Conservation (phyloP, 192 early-diverging fungal genomes). For the Gigaspora rosea region DNA sequence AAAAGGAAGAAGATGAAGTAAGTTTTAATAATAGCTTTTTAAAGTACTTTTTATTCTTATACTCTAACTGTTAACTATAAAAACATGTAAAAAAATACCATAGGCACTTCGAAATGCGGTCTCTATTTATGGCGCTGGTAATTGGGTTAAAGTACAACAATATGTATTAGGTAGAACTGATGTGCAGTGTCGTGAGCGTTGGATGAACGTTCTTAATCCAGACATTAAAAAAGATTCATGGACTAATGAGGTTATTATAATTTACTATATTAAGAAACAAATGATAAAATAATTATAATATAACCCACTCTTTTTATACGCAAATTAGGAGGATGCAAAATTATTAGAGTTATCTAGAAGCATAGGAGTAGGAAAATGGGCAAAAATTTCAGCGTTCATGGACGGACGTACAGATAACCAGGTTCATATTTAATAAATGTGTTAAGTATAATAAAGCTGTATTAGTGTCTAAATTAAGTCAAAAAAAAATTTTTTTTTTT, state of each 20-base stretch:
- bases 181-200: slow-evolving; percentile 78
- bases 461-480: too few species aligned
- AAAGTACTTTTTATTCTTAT: not conserved
- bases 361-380: slow-evolving; percentile 59
- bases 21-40: not conserved
- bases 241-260: slow-evolving; percentile 43
- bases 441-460: too few species aligned
- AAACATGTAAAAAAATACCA: not conserved
- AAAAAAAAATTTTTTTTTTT: too few species aligned
- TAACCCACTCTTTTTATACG: not conserved
- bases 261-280: not conserved
- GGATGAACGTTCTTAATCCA: slow-evolving; percentile 67
- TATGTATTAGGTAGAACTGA: slow-evolving; percentile 74
- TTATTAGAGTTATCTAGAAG: slow-evolving; percentile 45
- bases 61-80: not conserved
- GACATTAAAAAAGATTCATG: slow-evolving; percentile 58
- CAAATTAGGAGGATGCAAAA: slow-evolving; percentile 45
- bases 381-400: slow-evolving; percentile 52
- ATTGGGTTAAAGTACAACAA: slow-evolving; percentile 73
- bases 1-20: slow-evolving; percentile 62
- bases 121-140: slow-evolving; percentile 63
- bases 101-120: slow-evolving; percentile 61
- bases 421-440: slow-evolving; percentile 18
- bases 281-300: not conserved
- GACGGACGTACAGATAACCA: slow-evolving; percentile 59